Conservation (phyloP, 805 yeast species). For the Sungouiozyma ichnusensis region DNA sequence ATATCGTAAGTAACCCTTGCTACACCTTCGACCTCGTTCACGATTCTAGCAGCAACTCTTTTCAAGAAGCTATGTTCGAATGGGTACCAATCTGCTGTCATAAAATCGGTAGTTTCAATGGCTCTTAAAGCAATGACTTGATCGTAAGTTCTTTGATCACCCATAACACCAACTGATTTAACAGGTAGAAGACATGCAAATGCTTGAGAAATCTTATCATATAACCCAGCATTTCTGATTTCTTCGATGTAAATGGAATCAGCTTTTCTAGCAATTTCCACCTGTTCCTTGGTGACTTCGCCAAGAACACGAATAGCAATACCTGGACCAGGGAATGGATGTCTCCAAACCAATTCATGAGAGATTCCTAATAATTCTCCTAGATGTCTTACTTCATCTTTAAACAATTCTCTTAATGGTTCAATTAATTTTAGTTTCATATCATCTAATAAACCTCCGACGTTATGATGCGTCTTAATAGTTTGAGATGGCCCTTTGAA, state of each 20-base stretch:
- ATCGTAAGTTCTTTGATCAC: constrained; percentile 98
- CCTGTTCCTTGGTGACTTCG: constrained; percentile 88
- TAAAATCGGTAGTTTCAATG: constrained; percentile 93
- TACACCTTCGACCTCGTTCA: constrained; percentile 97
- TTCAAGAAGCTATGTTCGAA: constrained; percentile 89
- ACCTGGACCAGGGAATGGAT: constrained; percentile 99
- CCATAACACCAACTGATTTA: constrained; percentile 98
- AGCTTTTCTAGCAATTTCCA: constrained; percentile 94
- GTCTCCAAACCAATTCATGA: constrained; percentile 97
- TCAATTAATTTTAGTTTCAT: constrained; percentile 98
- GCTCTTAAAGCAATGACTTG: constrained; percentile 99
- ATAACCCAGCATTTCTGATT: constrained; percentile 85
- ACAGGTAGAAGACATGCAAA: constrained; percentile 96
- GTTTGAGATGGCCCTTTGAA: constrained; percentile 99
- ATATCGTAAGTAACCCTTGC: constrained; percentile 98
- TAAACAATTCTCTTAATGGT: constrained; percentile 96
- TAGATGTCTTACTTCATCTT: constrained; percentile 95
- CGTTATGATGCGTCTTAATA: constrained; percentile 98
- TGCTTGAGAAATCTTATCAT: constrained; percentile 90
- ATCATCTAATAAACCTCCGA: constrained; percentile 94
- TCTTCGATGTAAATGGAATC: constrained; percentile 94
- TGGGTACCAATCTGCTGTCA: constrained; percentile 99
- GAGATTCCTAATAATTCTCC: constrained; percentile 94
- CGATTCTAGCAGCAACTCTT: constrained; percentile 89
- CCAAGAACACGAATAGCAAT: constrained; percentile 97